Base-by-base conservation (phyloP, 192 early-diverging fungal genomes). In the Linnemannia hyalina region DNA sequence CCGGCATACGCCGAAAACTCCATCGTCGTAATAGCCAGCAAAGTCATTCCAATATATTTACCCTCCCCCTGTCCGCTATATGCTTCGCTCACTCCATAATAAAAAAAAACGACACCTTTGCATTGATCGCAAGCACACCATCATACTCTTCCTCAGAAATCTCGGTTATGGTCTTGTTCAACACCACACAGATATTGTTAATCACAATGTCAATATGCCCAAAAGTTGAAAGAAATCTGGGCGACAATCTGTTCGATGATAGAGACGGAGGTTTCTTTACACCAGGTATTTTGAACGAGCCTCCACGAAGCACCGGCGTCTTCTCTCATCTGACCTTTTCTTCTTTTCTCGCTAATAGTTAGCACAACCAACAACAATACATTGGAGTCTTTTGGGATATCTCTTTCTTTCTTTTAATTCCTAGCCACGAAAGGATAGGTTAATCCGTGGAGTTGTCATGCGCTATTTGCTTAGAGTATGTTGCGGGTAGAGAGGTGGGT, bases 151-250 rank as follows among this genome's bases (percentile, higher is more conserved):
- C 73, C 36, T 88, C 86, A 1, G 83, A 69, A 44, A 77, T 87
- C 40, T 89, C 41, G 0, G 74, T 65, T 23, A 90, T 70, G 63
- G 85, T 60, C 35, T 85, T 87, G 73, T 80, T 81, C 77, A 85
- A 72, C 2, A 82, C 82, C 35, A 79, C 55, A 15, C 83, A 85
- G 0, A 85, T 85, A 26, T 89, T 89, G 80, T 85, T 87, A 55
- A 89, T 77, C 57, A 89, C 82, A 63, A 89, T 89, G 68, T 89
- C 88, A n/a, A 89, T 55, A 63, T 74, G 83, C 6, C 80, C 80
- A 52, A 87, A 82, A 4, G 68, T 46, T 5, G 73, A 9, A 36
- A 80, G 38, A 49, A 44, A 89, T 82, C 68, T 89, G 70, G 16
- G 70, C 68, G 79, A 89, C 82, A 36, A 85, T 80, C 4, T 82